A percentile compares a stretch with the other conserved stretches of the same genome.
Conservation (phyloP, 192 early-diverging fungal species). For the Jimgerdemannia flammicorona region DNA sequence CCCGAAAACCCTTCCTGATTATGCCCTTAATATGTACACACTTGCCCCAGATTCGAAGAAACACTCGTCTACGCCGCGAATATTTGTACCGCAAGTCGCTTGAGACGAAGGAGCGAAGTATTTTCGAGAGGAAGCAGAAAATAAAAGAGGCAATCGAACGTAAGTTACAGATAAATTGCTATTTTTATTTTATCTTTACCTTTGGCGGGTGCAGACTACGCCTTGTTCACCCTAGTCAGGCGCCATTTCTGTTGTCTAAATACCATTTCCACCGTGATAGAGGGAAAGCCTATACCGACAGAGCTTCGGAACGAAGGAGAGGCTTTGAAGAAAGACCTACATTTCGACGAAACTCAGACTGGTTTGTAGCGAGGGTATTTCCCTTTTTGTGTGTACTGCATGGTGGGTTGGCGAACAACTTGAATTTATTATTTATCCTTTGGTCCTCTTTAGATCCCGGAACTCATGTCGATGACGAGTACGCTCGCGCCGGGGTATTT, state of each 20-base stretch:
- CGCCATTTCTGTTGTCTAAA: slow-evolving; percentile 4
- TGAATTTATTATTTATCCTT: background rate
- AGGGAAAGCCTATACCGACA: slow-evolving; percentile 84
- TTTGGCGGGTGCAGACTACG: too few species aligned
- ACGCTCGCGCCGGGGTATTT: slow-evolving; percentile 84
- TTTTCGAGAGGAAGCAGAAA: slow-evolving; percentile 91
- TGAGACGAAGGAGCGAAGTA: slow-evolving; percentile 88
- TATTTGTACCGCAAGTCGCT: slow-evolving; percentile 97
- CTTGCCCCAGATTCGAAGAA: slow-evolving; percentile 66
- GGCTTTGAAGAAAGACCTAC: slow-evolving; percentile 70
- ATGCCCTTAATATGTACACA: background rate
- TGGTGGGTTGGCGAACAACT: background rate
- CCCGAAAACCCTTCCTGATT: background rate
- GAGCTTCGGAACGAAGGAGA: slow-evolving; percentile 80
- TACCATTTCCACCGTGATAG: slow-evolving; percentile 30
- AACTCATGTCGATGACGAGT: slow-evolving; percentile 95
- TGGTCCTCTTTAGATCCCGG: slow-evolving; percentile 42
- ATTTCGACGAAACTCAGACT: slow-evolving; percentile 84
- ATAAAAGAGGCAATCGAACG: slow-evolving; percentile 88
- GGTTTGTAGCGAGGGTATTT: slow-evolving; percentile 37
- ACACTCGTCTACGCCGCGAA: slow-evolving; percentile 86
- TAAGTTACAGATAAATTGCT: slow-evolving; percentile 21
- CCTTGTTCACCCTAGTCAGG: background rate
- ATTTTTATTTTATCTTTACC: background rate
- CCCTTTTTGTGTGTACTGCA: background rate